Base-by-base conservation (phyloP, 116 monocot species). In the Zostera marina region DNA sequence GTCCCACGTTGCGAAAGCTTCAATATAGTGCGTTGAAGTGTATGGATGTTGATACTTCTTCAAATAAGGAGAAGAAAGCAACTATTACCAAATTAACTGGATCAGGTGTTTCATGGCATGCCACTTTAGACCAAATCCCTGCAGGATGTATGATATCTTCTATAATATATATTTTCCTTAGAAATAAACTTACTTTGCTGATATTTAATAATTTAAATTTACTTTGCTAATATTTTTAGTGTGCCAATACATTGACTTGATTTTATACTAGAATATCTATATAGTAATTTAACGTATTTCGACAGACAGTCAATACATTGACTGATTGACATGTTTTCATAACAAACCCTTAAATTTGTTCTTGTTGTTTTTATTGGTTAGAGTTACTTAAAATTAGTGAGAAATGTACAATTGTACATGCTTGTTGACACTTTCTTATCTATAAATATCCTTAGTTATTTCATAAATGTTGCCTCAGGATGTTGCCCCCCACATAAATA, bases 41-140 rank as follows among this genome's bases (percentile, higher is more conserved):
- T 60, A 41, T 62, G 26, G 76, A 84, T 69, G 59, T 51, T 53
- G 32, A 56, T 44, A 63, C 26, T 26, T 26, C 16, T 26, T 68
- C 61, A 43, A 59, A 55, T 49, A 52, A 56, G 22, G 51, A 20
- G 54, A 69, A 62, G 53, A 68, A 53, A 60, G 64, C 47, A 45
- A 54, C 74, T 9, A 11, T 71, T 42, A 82, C 81, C 59, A 66
- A 21, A 56, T 45, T 88, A 53, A 72, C 66, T 52, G 74, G 71
- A 42, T 52, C 71, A 47, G 68, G 77, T 52, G 52, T 88, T 58
- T 71, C 62, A 52, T 93, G 93, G 93, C 84, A 93, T 71, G 66
- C 81, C 40, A 67, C 84, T 21, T 52, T 88, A 42, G 85, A 94
- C 41, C 73, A 81, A 56, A 79, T 94, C 66, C 88, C 94, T 46